Evolutionary conservation across 2,329 filamentous ascomycete species (phyloP).

Genomic region (Alternaria novae-zelandiae): DNA sequence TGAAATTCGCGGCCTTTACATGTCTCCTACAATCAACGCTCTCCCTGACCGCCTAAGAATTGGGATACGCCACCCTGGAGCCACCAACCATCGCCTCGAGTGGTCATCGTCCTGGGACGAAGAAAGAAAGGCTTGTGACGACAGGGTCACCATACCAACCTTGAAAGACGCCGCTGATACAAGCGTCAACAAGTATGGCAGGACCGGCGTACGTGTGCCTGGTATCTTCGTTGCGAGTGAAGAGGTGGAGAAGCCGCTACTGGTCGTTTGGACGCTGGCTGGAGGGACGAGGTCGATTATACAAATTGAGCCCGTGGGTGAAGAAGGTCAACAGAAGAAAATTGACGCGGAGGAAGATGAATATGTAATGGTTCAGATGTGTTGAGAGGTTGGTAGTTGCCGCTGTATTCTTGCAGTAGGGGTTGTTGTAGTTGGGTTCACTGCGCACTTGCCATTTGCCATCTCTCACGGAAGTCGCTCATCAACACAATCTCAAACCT

Average conservation of each 20-base stretch:
- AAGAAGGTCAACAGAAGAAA: fast-evolving
- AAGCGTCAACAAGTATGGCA: fast-evolving
- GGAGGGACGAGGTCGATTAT: background rate
- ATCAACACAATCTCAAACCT: background rate
- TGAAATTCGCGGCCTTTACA: background rate
- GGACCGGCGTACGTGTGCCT: background rate
- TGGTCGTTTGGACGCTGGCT: background rate
- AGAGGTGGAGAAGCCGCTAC: background rate
- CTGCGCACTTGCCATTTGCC: background rate
- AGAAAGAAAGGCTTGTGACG: too few species aligned
- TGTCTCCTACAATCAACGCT: too few species aligned
- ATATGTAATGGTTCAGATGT: background rate
- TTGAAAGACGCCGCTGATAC: fast-evolving
- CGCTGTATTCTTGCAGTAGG: background rate
- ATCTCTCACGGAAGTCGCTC: background rate
- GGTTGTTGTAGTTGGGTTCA: background rate
- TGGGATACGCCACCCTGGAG: too few species aligned
- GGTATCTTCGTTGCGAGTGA: background rate
- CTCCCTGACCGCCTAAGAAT: too few species aligned
- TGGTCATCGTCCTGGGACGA: too few species aligned
- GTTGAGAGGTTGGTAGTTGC: background rate
- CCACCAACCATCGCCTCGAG: fast-evolving
- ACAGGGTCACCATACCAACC: too few species aligned
- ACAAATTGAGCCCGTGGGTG: fast-evolving
- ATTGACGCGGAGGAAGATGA: fast-evolving